phyloP scores from a whole-genome alignment of 2,329 filamentous ascomycete genomes.

The Cladophialophora bantiana region DNA sequence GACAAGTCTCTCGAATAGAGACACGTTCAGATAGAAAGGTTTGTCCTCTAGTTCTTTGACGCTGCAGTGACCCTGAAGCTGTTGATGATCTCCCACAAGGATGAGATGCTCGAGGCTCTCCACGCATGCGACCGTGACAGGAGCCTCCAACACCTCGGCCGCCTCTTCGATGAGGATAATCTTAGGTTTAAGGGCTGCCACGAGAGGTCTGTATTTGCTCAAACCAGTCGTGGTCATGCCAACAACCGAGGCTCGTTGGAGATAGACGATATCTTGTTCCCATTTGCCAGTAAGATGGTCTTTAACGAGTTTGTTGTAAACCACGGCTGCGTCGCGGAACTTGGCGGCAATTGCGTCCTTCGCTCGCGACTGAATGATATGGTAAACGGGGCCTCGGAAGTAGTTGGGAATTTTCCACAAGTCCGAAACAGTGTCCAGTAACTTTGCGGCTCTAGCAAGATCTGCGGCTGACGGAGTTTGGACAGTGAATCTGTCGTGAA shows the following conservation, averaged over 20 bases:
- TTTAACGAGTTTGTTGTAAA: conserved; percentile 59
- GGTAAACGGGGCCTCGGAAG: conserved; percentile 71
- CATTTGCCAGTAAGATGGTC: conserved; percentile 65
- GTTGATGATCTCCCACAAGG: conserved; percentile 80
- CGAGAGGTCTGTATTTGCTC: conserved; percentile 76
- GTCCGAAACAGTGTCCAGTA: conserved; percentile 55
- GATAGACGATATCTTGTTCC: conserved; percentile 65
- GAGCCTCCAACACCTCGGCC: conserved; percentile 71
- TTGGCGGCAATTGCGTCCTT: conserved; percentile 56
- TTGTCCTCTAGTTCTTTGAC: conserved; percentile 63
- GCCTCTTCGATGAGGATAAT: conserved; percentile 80
- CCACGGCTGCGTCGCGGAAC: conserved; percentile 59
- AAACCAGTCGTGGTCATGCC: conserved; percentile 81
- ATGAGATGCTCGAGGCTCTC: conserved; percentile 70
- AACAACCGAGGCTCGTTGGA: conserved; percentile 67
- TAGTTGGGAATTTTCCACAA: conserved; percentile 66
- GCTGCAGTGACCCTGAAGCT: conserved; percentile 73
- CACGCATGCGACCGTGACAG: conserved; percentile 66
- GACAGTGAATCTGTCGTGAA: conserved; percentile 53
- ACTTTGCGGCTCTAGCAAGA: conserved; percentile 46
- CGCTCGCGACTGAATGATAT: conserved; percentile 64
- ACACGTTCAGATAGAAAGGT: conserved; percentile 73
- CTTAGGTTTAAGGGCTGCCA: conserved; percentile 70
- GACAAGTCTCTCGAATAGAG: conserved; percentile 82
- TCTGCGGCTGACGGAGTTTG: conserved; percentile 36